Percentiles rank a stretch among this genome's conserved stretches.
Evolutionary conservation across 208 protist genomes (phyloP).

Genomic region (Acanthamoeba sp.): DNA sequence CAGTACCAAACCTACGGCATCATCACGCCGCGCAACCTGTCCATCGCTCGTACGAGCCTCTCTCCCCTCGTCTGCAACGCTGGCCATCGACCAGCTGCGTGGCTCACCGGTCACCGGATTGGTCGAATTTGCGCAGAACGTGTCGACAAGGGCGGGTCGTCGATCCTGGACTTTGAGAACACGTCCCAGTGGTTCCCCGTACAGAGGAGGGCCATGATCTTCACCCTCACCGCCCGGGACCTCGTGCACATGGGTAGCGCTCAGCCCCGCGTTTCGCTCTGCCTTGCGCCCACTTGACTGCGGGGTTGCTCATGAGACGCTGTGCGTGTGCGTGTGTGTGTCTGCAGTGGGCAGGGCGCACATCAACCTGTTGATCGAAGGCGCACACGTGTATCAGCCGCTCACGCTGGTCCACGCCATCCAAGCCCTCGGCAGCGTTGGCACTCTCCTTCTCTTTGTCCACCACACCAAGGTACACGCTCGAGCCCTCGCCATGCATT

Average conservation of each 20-base stretch:
- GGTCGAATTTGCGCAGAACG: too few relatives aligned
- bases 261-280: background rate
- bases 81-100: too few relatives aligned
- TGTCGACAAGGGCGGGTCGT: slow-evolving; percentile 29
- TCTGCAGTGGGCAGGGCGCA: background rate
- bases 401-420: slow-evolving; percentile 46
- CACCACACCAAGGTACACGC: slow-evolving; percentile 27
- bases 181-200: slow-evolving; percentile 59
- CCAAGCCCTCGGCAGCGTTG: slow-evolving; percentile 29
- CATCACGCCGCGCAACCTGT: slow-evolving; percentile 54
- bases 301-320: too few relatives aligned
- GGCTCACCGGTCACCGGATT: too few relatives aligned
- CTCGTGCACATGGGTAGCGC: slow-evolving; percentile 17
- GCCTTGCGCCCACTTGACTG: background rate
- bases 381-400: slow-evolving; percentile 52
- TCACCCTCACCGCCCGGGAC: slow-evolving; percentile 40
- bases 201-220: slow-evolving; percentile 13
- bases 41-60: slow-evolving; percentile 17
- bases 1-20: slow-evolving; percentile 66
- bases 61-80: too few relatives aligned
- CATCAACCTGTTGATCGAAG: slow-evolving; percentile 54
- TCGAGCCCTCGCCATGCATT: too few relatives aligned
- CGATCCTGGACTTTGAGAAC: slow-evolving; percentile 64
- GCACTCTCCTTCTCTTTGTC: slow-evolving; percentile 20
- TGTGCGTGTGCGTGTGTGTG: too few relatives aligned